Conservation (phyloP, 495 filamentous ascomycete genomes). For the Xylaria nigripes region DNA sequence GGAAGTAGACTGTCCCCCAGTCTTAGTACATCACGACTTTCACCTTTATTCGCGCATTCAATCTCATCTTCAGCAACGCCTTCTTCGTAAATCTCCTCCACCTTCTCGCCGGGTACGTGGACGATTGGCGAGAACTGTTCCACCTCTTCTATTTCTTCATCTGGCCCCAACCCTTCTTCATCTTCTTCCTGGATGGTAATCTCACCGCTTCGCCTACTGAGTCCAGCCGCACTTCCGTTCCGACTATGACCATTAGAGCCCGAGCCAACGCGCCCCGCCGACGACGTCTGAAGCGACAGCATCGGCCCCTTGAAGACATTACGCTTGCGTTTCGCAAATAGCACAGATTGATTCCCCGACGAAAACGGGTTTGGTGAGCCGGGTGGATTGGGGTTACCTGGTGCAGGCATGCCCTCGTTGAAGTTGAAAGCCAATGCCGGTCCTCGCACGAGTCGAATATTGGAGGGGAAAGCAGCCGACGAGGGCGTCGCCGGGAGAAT, state of each 20-base stretch:
- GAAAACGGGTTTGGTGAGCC: constrained; percentile 41
- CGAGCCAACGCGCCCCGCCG: constrained; percentile 25
- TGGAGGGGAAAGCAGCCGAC: constrained; percentile 67
- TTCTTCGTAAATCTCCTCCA: constrained; percentile 47
- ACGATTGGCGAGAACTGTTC: constrained; percentile 53
- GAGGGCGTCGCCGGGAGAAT: constrained; percentile 90
- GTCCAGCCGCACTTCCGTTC: constrained; percentile 44
- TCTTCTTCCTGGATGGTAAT: constrained; percentile 83
- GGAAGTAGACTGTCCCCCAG: not conserved
- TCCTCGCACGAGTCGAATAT: constrained; percentile 75
- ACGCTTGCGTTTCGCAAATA: constrained; percentile 87
- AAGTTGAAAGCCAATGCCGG: constrained; percentile 37
- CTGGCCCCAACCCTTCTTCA: constrained; percentile 45
- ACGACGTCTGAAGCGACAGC: constrained; percentile 38
- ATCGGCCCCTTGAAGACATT: constrained; percentile 85
- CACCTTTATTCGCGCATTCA: not conserved
- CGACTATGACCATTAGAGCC: constrained; percentile 40
- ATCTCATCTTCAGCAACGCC: constrained; percentile 27
- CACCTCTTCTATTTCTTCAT: constrained; percentile 55
- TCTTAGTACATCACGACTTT: not conserved
- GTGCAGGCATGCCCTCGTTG: constrained; percentile 41
- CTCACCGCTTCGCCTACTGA: constrained; percentile 51
- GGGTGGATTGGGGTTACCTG: constrained; percentile 30
- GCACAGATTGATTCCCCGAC: constrained; percentile 49
- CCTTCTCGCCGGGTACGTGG: constrained; percentile 41